Conservation (phyloP, 2,329 filamentous ascomycete species). For the Venturia oleaginea region DNA sequence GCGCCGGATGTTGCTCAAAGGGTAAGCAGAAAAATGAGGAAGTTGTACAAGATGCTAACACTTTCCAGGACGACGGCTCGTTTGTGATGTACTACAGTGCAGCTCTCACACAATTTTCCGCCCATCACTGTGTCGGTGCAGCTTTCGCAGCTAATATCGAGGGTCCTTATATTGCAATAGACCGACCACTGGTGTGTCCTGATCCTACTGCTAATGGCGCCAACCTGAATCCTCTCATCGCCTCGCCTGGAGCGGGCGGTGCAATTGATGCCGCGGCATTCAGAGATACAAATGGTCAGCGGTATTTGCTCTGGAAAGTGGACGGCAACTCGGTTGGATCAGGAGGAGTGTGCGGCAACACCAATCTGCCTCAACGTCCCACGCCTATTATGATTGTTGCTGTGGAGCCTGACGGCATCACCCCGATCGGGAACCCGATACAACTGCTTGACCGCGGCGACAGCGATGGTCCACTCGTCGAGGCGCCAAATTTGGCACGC, state of each 20-base stretch:
- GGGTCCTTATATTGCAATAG: conserved; percentile 46
- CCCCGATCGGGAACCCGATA: conserved; percentile 41
- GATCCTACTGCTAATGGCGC: conserved; percentile 21
- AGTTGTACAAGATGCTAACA: neutral
- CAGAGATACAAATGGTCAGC: conserved; percentile 42
- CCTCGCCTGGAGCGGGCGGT: conserved; percentile 35
- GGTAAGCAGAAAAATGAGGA: conserved; percentile 1
- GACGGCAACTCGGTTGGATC: conserved; percentile 51
- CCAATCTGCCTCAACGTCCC: conserved; percentile 29
- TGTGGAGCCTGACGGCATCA: conserved; percentile 43
- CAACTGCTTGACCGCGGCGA: conserved; percentile 38
- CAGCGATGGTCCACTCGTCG: conserved; percentile 47
- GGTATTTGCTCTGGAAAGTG: conserved; percentile 57
- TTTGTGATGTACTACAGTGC: conserved; percentile 55
- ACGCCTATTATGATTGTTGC: conserved; percentile 52
- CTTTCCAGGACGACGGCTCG: conserved; percentile 29
- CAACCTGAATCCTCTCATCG: conserved; percentile 10
- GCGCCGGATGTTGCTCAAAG: conserved; percentile 25
- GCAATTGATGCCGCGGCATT: conserved; percentile 57
- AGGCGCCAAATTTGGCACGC: conserved; percentile 49
- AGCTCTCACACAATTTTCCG: conserved; percentile 29
- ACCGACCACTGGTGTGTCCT: conserved; percentile 44
- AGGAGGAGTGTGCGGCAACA: conserved; percentile 40
- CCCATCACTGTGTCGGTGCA: conserved; percentile 50
- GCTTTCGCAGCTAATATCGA: conserved; percentile 39